phyloP scores from a whole-genome alignment of 2,329 filamentous ascomycete species.

The Ceratocystis colombiana region DNA sequence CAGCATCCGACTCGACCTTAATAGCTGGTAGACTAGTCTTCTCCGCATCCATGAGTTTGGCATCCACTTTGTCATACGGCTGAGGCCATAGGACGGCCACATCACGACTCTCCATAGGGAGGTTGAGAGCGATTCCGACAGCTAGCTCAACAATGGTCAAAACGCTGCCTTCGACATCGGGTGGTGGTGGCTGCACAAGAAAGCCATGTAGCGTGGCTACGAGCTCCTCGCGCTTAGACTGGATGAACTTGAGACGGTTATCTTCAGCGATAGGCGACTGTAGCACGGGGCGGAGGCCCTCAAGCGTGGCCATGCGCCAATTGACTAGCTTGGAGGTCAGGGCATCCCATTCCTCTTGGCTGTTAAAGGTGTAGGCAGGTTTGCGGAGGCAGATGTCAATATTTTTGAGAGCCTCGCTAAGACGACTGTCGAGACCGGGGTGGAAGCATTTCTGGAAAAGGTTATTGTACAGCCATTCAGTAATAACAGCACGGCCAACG shows the following conservation, averaged over 20 bases:
- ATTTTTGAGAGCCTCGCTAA: conserved; percentile 70
- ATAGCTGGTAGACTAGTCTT: conserved; percentile 53
- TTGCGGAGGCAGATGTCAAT: conserved; percentile 81
- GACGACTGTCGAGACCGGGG: conserved; percentile 64
- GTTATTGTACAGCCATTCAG: conserved; percentile 80
- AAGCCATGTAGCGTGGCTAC: conserved; percentile 61
- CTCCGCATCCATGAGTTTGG: conserved; percentile 78
- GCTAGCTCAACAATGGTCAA: conserved; percentile 90
- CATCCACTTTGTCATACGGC: conserved; percentile 60
- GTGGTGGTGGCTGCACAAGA: conserved; percentile 63
- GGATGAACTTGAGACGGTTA: conserved; percentile 58
- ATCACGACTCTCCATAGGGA: conserved; percentile 84
- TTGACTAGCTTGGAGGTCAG: conserved; percentile 77
- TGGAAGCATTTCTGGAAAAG: conserved; percentile 91
- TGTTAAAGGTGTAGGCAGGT: conserved; percentile 61
- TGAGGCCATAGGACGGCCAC: conserved; percentile 77
- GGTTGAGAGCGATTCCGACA: conserved; percentile 70
- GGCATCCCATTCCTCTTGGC: conserved; percentile 80
- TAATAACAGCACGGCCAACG: conserved; percentile 78
- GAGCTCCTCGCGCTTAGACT: conserved; percentile 57
- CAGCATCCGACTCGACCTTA: conserved; percentile 27
- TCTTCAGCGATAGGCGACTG: conserved; percentile 54
- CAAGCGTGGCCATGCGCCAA: conserved; percentile 88
- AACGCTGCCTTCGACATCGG: conserved; percentile 76
- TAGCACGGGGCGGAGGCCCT: conserved; percentile 69